Base-by-base conservation (phyloP, 192 early-diverging fungal species). In the Gamsiella multidivaricata region DNA sequence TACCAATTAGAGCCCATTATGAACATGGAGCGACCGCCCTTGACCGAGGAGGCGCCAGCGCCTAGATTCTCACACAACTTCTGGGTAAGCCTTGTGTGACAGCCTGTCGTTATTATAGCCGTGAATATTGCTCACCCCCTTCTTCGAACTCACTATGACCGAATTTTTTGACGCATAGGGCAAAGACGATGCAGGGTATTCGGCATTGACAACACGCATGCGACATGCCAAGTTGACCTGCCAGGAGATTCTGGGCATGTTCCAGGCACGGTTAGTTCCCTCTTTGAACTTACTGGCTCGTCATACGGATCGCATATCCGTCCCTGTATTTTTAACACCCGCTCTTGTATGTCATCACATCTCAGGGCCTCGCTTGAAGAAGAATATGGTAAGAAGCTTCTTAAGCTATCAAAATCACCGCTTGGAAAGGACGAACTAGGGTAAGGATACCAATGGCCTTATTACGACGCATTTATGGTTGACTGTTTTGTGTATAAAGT, bases 361-460 rank as follows among this genome's bases (percentile, higher is more conserved):
- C 46, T 46, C 32, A 88, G 92, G 47, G 89, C 92, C 5, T 56
- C 80, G 1, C 65, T 92, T 29, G 88, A 93, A 37, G 92, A 93
- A 50, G 92, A 93, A 10, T 82, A 89, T 59, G 91, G 91, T 49
- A 90, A 90, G 67, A 84, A 84, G 59, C 57, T 93, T 39, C 41
- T 82, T 33, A 93, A 92, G 65, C 69, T 88, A 47, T 73, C 87
- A 7, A 88, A 89, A 33, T 62, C 79, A 3, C 84, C 78, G 2
- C 60, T 93, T 34, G 92, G 92, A 0, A 84, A 81, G 39, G 90
- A 93, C 55, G 92, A 93, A 61, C 84, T 86, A 18, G 91, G 92
- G 88, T 89, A 81, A 62, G 45, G n/a, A n/a, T n/a, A n/a, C n/a
- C n/a, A n/a, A n/a, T n/a, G n/a, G n/a, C n/a, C n/a, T n/a, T n/a